Percentiles rank a stretch among this genome's conserved stretches.
Conservation (phyloP, 2,329 filamentous ascomycete genomes). For the Clonostachys byssicola region DNA sequence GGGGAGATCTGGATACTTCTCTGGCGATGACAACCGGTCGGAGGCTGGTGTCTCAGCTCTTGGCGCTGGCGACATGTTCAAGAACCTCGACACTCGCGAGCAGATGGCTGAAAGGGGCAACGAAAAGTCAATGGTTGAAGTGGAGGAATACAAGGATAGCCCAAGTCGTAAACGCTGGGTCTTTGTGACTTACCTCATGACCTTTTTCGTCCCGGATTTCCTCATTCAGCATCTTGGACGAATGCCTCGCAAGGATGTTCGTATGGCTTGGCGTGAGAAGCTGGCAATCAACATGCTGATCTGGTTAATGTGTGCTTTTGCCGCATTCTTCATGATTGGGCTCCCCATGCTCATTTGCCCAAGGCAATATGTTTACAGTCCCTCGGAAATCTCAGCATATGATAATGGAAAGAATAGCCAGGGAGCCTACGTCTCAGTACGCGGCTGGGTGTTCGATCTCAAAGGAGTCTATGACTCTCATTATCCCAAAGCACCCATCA, state of each 20-base stretch:
- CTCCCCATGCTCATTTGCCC: constrained; percentile 90
- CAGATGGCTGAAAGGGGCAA: constrained; percentile 95
- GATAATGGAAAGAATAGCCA: constrained; percentile 64
- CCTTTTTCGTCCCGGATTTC: constrained; percentile 85
- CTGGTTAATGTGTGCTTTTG: constrained; percentile 76
- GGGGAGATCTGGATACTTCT: constrained; percentile 75
- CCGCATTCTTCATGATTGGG: constrained; percentile 84
- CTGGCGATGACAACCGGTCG: constrained; percentile 78
- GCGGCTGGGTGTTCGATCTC: constrained; percentile 86
- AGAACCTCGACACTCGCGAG: constrained; percentile 88
- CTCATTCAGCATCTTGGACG: constrained; percentile 70
- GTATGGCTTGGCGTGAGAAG: constrained; percentile 94
- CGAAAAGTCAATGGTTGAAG: constrained; percentile 83
- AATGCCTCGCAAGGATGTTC: constrained; percentile 90
- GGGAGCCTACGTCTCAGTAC: constrained; percentile 71
- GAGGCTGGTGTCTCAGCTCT: constrained; percentile 91
- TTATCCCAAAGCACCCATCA: constrained; percentile 49
- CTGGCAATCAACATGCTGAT: constrained; percentile 97
- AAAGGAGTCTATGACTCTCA: constrained; percentile 69
- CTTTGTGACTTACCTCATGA: constrained; percentile 75
- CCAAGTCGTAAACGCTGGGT: constrained; percentile 88
- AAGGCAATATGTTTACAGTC: constrained; percentile 81
- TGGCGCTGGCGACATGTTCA: constrained; percentile 95
- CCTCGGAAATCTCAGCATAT: constrained; percentile 67
- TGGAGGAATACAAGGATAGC: constrained; percentile 78